Evolutionary conservation across 2,329 filamentous ascomycete genomes (phyloP), one percentile per base, ranked within the genome.

Genomic region (Leptographium radiaticola): DNA sequence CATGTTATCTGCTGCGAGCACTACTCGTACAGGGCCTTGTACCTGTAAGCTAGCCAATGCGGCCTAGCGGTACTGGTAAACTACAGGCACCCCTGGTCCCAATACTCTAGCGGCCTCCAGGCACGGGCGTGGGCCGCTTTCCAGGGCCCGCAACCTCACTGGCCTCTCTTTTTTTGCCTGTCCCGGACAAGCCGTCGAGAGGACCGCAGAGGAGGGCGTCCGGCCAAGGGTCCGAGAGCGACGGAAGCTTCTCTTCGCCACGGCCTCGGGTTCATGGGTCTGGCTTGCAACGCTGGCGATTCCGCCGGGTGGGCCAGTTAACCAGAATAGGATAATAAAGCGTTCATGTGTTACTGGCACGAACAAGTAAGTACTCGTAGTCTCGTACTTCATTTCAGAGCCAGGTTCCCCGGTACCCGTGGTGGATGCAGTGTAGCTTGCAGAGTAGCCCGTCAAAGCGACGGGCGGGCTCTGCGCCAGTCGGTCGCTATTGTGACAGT

Each of bases 251-350:
- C 16, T 52, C 44, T 42, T 48, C 31, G 53, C 55, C 55, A 55
- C 55, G 43, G 55, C 34, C 51, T 47, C 52, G 55, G 55, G 55
- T 53, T 52, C 53, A 51, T 51, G 47, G 51, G 30, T 53, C 50
- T 48, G 33, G 18, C 18, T 36, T 49, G 46, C 34, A 39, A 49
- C 46, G 46, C 25, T 49, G 33, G n/a, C 34, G 8, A 49, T 20
- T 44, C 20, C 42, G 25, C 42, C 38, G 38, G 15, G 42, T 44
- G n/a, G 9, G 18, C 16, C 30, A 31, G 30, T 46, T 43, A 20
- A 30, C 30, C 44, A 8, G 30, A 46, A 15, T 30, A 16, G 44
- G 44, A 46, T 16, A 49, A 16, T 33, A 30, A 6, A 20, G 31
- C 45, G 46, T 25, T 5, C 5, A n/a, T n/a, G n/a, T n/a, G n/a